A percentile compares a stretch with the other conserved stretches of the same genome.
Evolutionary conservation across 2,329 filamentous ascomycete genomes (phyloP).

Genomic region (Sporothrix sp.): DNA sequence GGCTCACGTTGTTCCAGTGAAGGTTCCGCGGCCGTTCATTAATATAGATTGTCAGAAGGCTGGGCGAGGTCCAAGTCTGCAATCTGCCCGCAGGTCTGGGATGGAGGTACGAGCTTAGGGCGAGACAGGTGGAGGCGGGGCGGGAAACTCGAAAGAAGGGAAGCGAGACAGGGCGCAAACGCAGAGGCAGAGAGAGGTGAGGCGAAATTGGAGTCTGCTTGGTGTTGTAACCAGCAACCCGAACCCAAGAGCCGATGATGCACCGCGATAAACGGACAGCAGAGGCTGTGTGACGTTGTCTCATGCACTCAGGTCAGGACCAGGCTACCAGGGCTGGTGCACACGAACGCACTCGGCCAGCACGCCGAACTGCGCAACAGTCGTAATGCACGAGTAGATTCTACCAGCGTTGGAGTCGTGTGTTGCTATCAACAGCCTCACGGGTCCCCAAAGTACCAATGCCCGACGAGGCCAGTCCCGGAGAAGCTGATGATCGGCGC

Average conservation of each 20-base stretch:
- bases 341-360: background rate
- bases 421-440: slow-evolving; percentile 5
- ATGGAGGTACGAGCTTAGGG: background rate
- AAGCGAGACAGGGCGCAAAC: background rate
- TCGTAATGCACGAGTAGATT: too few relatives aligned
- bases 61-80: background rate
- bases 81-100: background rate
- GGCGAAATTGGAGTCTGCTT: background rate
- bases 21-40: background rate
- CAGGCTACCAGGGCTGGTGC: background rate
- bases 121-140: background rate
- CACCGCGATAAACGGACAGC: background rate
- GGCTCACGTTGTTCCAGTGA: background rate
- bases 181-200: background rate
- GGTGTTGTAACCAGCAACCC: slow-evolving; percentile 4
- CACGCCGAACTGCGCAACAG: background rate
- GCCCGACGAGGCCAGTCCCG: background rate
- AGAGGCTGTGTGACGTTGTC: slow-evolving; percentile 11
- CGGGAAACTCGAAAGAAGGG: background rate
- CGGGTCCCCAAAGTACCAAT: background rate
- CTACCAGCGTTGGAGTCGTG: too few relatives aligned
- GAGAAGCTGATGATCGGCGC: background rate
- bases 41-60: slow-evolving; percentile 6
- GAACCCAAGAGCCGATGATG: background rate
- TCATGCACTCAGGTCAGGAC: slow-evolving; percentile 1